A percentile compares a stretch with the other conserved stretches of the same genome.
phyloP scores from a whole-genome alignment of 352 stramenopile species.

The Peronospora farinosa region DNA sequence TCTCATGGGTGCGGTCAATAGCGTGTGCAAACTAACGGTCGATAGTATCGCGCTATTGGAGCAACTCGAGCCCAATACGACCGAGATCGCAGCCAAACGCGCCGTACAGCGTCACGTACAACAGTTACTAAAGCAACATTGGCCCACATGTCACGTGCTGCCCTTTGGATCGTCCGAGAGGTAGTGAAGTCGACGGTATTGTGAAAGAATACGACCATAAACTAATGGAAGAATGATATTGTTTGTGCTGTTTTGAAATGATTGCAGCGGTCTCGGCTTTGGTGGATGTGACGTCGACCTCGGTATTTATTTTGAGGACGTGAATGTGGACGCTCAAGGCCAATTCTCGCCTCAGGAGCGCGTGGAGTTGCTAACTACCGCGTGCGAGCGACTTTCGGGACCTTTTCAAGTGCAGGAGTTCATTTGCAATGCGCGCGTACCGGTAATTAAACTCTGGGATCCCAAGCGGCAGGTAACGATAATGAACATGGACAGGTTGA shows the following conservation, averaged over 20 bases:
- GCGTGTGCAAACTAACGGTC: slow-evolving; percentile 73
- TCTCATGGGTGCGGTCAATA: slow-evolving; percentile 77
- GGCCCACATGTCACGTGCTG: slow-evolving; percentile 55
- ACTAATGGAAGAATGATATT: slow-evolving; percentile 3
- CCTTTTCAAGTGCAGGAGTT: slow-evolving; percentile 68
- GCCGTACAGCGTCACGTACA: slow-evolving; percentile 49
- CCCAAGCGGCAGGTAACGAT: slow-evolving; percentile 34
- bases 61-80: slow-evolving; percentile 65
- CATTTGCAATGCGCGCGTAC: slow-evolving; percentile 62
- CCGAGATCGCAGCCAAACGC: slow-evolving; percentile 45
- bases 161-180: slow-evolving; percentile 77
- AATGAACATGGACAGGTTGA: not conserved
- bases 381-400: slow-evolving; percentile 33
- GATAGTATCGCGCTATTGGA: slow-evolving; percentile 75
- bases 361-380: slow-evolving; percentile 48
- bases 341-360: slow-evolving; percentile 55
- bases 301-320: slow-evolving; percentile 75
- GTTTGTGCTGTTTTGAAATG: slow-evolving; percentile 6
- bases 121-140: slow-evolving; percentile 40
- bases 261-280: slow-evolving; percentile 58
- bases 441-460: slow-evolving; percentile 78
- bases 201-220: not conserved
- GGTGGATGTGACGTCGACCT: slow-evolving; percentile 76
- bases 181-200: slow-evolving; percentile 16
- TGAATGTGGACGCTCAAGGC: slow-evolving; percentile 46